Base-by-base conservation (phyloP, 1,284 basidiomycete species). In the Xerocomus nothofagi region DNA sequence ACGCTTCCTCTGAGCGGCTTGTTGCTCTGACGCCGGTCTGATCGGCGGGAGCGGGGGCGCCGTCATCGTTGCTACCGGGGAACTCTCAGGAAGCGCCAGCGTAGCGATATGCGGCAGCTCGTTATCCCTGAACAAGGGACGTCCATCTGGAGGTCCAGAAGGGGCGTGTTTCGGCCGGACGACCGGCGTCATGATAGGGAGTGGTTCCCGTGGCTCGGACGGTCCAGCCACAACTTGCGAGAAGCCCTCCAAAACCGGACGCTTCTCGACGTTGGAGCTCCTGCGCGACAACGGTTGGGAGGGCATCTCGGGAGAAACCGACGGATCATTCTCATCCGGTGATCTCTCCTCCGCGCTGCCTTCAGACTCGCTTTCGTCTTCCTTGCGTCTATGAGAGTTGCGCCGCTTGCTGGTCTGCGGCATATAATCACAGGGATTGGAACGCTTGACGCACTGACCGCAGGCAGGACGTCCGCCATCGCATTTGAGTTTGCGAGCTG, bases 401-500 rank as follows among this genome's bases (percentile, higher is more conserved):
- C 87, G 81, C 36, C 86, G 81, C 65, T 86, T 87, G 54, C 64
- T 66, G 61, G 79, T 81, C 59, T 81, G 82, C n/a, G 82, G 78
- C 75, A 81, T 82, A 57, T 91, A 91, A 63, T 90, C 88, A 66
- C 88, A 91, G 10, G 78, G 69, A 57, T 88, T 81, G 33, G 77
- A 79, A 39, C 88, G 80, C 67, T 91, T 90, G 55, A 81, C 71
- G 62, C 88, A 91, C 65, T 91, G 88, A 39, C 80, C 74, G 62
- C 88, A 91, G 14, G 86, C 85, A 12, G 88, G 88, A 42, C 85
- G 79, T 30, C 84, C 85, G 44, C 88, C 88, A 60, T 91, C 88
- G 65, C 88, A 91, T 72, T 91, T 91, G 34, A 91, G 75, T 71
- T 91, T 91, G 51, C 88, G 81, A 38, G 88, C 87, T 90, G 62